A percentile compares a stretch with the other conserved stretches of the same genome.
phyloP scores from a whole-genome alignment of 768 basidiomycete species.

The Boletus barrowsii region DNA sequence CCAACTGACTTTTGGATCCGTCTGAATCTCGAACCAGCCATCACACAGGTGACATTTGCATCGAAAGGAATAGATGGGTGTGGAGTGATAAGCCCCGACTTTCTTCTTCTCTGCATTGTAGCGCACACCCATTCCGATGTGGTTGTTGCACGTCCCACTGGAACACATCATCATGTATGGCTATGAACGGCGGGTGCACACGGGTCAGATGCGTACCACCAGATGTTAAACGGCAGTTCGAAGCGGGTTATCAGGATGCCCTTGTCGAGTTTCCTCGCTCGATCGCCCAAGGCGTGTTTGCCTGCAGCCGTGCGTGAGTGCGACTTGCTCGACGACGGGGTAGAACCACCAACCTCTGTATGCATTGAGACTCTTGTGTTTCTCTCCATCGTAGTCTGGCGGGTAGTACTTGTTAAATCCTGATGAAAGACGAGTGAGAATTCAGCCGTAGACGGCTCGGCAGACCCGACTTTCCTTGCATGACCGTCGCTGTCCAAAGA shows the following conservation, averaged over 20 bases:
- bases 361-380: conserved; percentile 70
- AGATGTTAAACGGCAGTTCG: conserved; percentile 94
- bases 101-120: conserved; percentile 99
- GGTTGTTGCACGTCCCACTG: conserved; percentile 91
- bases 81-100: conserved; percentile 91
- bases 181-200: not conserved
- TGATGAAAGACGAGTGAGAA: conserved; percentile 19
- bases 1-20: conserved; percentile 81
- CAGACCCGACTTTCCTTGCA: conserved; percentile 40
- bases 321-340: not conserved
- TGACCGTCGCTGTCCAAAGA: conserved; percentile 18
- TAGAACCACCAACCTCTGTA: conserved; percentile 52
- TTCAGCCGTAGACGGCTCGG: not conserved
- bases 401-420: conserved; percentile 83
- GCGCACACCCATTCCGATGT: conserved; percentile 99
- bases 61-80: conserved; percentile 90
- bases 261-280: conserved; percentile 93
- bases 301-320: conserved; percentile 42
- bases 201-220: conserved; percentile 62
- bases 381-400: conserved; percentile 68
- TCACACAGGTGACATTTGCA: conserved; percentile 98
- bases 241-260: conserved; percentile 95
- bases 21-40: conserved; percentile 97
- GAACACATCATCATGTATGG: not conserved
- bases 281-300: conserved; percentile 90